Evolutionary conservation across 805 yeast genomes (phyloP).

Genomic region (Clavispora asparagi): DNA sequence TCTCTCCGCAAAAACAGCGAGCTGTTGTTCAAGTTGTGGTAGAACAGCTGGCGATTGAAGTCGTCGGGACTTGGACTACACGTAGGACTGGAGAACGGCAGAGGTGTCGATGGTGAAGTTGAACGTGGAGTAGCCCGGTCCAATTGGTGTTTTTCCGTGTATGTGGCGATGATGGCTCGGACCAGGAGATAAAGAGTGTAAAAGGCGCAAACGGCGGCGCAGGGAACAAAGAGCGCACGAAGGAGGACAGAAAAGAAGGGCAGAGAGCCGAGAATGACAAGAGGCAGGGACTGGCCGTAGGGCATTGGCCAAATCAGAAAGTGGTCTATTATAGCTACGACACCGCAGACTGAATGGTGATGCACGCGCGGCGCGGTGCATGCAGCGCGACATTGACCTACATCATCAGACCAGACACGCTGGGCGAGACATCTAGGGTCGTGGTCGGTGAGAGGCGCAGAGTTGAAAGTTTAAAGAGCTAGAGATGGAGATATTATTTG

Average conservation of each 20-base stretch:
- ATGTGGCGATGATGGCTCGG: background rate
- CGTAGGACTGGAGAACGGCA: background rate
- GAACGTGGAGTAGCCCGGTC: background rate
- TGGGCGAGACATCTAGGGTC: too few species aligned
- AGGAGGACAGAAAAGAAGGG: background rate
- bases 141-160: background rate
- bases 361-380: background rate
- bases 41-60: conserved; percentile 17
- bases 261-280: background rate
- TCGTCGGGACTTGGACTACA: background rate
- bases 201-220: background rate
- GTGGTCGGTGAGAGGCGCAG: too few species aligned
- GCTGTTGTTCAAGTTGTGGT: conserved; percentile 33
- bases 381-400: background rate
- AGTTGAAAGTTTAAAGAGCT: too few species aligned
- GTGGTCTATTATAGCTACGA: background rate
- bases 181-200: background rate
- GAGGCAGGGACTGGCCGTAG: background rate
- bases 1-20: conserved; percentile 39
- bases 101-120: background rate
- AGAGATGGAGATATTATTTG: too few species aligned
- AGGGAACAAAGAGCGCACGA: background rate
- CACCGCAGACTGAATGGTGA: background rate
- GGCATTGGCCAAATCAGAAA: background rate
- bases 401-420: too few species aligned